Base-by-base conservation (phyloP, 768 basidiomycete species). In the Tylopilus intermedius region DNA sequence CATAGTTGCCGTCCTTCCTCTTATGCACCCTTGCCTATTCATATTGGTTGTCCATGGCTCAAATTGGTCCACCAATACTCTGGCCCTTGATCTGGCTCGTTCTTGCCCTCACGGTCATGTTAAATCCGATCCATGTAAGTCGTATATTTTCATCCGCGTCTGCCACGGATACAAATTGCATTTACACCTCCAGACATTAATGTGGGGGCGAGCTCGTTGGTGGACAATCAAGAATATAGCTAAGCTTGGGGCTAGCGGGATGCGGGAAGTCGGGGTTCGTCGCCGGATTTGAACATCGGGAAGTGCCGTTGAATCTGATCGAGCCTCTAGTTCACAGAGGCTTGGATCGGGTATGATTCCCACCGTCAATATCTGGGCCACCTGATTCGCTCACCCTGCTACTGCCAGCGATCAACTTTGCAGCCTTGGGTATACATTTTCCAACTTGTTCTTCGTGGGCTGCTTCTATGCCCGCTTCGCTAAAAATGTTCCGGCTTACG, bases 21-120 rank as follows among this genome's bases (percentile, higher is more conserved):
- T 76, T 93, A 29, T 74, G 81, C 18, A 76, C 84, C 0, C 77
- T 97, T 5, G 82, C 79, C 47, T 88, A 86, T 55, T 81, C 88
- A 26, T 93, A 93, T 66, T 93, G 84, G 84, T 74, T 96, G 38
- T 89, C 94, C 0, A 88, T 94, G 63, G 64, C 77, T 39, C 76
- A 76, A 27, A 72, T 90, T 18, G 88, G 86, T 15, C 71, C 75
- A 3, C 88, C 95, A 0, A 82, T 82, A 2, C 68, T 82, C 0
- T 98, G 88, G 85, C 88, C 89, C 0, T 68, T 90, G 11, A 75
- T 87, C 2, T 99, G 94, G 93, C 74, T 97, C 8, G 78, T 76
- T 2, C 76, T 90, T 51, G 67, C 78, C 3, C 62, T 74, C 5
- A 54, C 80, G 10, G 59, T 90, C 40, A 68, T 94, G 60, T 66